phyloP scores from a whole-genome alignment of 176 grass and related monocot species.

The Elymus sibiricus region DNA sequence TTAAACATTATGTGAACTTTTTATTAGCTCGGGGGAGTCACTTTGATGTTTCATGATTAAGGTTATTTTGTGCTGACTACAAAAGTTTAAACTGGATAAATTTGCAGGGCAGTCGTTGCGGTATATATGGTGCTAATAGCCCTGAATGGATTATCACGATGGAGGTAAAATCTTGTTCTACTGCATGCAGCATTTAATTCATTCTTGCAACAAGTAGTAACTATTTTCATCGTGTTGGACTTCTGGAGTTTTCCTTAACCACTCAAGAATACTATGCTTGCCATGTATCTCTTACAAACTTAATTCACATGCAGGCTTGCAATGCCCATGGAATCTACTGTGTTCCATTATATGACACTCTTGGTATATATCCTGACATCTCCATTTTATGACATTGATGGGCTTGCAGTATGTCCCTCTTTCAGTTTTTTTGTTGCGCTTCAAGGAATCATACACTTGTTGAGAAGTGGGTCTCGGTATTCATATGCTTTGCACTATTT shows the following conservation, averaged over 20 bases:
- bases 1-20: constrained; percentile 7
- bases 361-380: constrained; percentile 57
- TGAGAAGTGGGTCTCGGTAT: neutral
- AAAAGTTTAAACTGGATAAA: neutral
- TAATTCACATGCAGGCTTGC: constrained; percentile 54
- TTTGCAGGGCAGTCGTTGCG: constrained; percentile 63
- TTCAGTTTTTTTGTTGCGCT: neutral
- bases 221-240: neutral
- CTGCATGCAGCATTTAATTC: neutral
- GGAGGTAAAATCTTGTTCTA: constrained; percentile 57
- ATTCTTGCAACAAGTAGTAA: constrained; percentile 4
- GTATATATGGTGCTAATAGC: constrained; percentile 87
- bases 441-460: neutral
- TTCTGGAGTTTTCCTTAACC: neutral
- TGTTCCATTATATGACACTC: constrained; percentile 91
- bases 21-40: neutral
- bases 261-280: neutral
- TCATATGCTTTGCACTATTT: neutral
- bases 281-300: constrained; percentile 2
- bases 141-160: constrained; percentile 85
- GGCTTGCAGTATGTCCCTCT: neutral
- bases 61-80: neutral
- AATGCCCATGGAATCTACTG: constrained; percentile 87
- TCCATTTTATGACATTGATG: constrained; percentile 9
- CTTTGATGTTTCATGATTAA: constrained; percentile 15